Base-by-base conservation (phyloP, 2,329 filamentous ascomycete species). In the Fusarium sp. region DNA sequence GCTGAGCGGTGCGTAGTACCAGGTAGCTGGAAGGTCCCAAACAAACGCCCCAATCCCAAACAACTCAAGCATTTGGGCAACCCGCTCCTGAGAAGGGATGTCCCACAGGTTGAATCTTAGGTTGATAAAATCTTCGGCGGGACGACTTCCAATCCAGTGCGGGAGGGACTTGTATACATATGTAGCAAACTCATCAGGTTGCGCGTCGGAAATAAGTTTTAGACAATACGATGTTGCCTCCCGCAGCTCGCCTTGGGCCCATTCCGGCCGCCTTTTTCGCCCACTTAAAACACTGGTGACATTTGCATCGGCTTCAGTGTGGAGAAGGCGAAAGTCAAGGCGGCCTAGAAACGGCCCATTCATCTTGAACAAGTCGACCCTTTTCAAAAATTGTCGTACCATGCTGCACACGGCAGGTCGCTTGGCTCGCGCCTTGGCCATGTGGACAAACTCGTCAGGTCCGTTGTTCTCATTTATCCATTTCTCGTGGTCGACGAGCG, bases 401-500 rank as follows among this genome's bases (percentile, higher is more conserved):
- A 51, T 51, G n/a, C 17, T 52, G n/a, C 30, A 52, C 17, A 52
- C 1, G 12, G 22, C n/a, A 3, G 48, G 48, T 11, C 48, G 34
- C 8, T 34, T 34, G 13, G 32, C 32, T 34, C 1, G 48, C 6
- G 20, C 18, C 1, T 1, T 51, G n/a, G 2, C 48, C 8, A 6
- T 10, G 22, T 1, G 17, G 30, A 24, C 18, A 14, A 11, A 0
- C 15, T 24, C 4, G 20, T 3, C 47, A 18, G 10, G 48, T 3
- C 24, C 1, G 1, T 24, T 6, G 48, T 51, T 51, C 15, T 34
- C 8, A 24, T 51, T 0, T 32, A 24, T 22, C 51, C 34, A 54
- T 1, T 0, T 2, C 0, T 9, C 2, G 26, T 55, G 52, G 5
- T 10, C 0, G 0, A 7, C 8, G 11, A 55, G 17, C 8, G 48